phyloP scores from a whole-genome alignment of 768 basidiomycete species.

The Suillus americanus region DNA sequence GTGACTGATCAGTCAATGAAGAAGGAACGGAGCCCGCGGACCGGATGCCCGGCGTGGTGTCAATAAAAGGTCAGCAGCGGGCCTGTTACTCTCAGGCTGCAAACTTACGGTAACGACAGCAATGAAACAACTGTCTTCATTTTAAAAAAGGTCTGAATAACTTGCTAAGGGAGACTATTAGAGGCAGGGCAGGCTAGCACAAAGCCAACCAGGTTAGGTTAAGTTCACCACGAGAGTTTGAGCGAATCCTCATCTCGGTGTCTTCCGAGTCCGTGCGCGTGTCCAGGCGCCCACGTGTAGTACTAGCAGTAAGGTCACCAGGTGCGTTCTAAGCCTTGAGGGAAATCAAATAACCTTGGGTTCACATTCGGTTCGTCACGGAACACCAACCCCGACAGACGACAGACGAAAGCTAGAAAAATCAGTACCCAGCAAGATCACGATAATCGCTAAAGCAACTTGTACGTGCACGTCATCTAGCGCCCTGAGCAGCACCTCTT shows the following conservation, averaged over 20 bases:
- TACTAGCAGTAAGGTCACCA: slow-evolving; percentile 53
- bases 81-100: background rate
- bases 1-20: background rate
- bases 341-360: slow-evolving; percentile 71
- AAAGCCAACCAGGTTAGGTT: background rate
- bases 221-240: background rate
- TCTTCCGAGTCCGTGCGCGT: slow-evolving; percentile 72
- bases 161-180: background rate
- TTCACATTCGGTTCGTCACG: slow-evolving; percentile 82
- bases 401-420: slow-evolving; percentile 50
- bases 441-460: slow-evolving; percentile 3
- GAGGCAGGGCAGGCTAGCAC: background rate
- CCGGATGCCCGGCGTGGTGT: background rate
- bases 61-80: too few species aligned
- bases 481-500: slow-evolving; percentile 77
- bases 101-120: background rate
- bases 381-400: slow-evolving; percentile 73
- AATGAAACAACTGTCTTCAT: background rate
- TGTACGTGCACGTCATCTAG: slow-evolving; percentile 82
- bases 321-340: slow-evolving; percentile 55
- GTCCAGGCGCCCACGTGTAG: slow-evolving; percentile 66
- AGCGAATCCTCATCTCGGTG: slow-evolving; percentile 56
- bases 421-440: slow-evolving; percentile 4
- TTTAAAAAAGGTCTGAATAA: background rate
- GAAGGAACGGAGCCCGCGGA: background rate